Evolutionary conservation across 2,329 filamentous ascomycete species (phyloP).

Genomic region (Byssoonygena ceratinophila): DNA sequence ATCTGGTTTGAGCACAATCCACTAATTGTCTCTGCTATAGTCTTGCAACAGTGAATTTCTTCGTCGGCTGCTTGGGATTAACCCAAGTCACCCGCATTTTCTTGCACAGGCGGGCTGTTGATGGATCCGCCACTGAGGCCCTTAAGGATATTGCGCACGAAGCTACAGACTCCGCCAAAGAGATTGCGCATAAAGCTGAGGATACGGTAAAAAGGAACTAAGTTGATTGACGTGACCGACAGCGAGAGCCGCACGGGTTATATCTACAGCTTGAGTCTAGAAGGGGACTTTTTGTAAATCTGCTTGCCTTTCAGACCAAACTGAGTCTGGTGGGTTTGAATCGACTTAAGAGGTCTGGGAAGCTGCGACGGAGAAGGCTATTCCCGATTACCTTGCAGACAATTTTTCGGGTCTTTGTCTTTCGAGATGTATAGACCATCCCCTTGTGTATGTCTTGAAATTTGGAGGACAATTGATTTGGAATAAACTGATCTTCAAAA

Average conservation of each 20-base stretch:
- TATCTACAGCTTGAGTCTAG: not conserved
- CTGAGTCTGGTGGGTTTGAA: not conserved
- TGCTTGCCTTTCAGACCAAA: not conserved
- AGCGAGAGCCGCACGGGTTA: not conserved
- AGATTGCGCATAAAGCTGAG: conserved; percentile 24
- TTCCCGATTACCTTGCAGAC: too few species aligned
- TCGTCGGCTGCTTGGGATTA: conserved; percentile 78
- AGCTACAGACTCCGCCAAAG: conserved; percentile 29
- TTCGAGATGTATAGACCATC: too few species aligned
- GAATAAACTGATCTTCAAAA: too few species aligned
- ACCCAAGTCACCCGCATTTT: conserved; percentile 72
- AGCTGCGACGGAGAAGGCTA: not conserved
- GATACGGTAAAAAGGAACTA: conserved; percentile 28
- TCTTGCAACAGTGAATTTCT: conserved; percentile 94
- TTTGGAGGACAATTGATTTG: too few species aligned
- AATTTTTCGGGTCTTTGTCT: too few species aligned
- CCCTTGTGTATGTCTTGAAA: too few species aligned
- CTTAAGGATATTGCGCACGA: conserved; percentile 32
- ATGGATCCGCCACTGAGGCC: conserved; percentile 35
- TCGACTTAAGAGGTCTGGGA: not conserved
- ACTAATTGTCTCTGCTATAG: conserved; percentile 33
- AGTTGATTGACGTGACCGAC: not conserved
- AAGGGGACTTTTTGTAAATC: not conserved
- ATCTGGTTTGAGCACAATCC: too few species aligned
- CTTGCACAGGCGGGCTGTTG: conserved; percentile 45